These are phyloP conservation scores for Stipa capillata DNA, from an alignment of 176 grass and related monocot genomes.

Conservation along the genomic window DNA sequence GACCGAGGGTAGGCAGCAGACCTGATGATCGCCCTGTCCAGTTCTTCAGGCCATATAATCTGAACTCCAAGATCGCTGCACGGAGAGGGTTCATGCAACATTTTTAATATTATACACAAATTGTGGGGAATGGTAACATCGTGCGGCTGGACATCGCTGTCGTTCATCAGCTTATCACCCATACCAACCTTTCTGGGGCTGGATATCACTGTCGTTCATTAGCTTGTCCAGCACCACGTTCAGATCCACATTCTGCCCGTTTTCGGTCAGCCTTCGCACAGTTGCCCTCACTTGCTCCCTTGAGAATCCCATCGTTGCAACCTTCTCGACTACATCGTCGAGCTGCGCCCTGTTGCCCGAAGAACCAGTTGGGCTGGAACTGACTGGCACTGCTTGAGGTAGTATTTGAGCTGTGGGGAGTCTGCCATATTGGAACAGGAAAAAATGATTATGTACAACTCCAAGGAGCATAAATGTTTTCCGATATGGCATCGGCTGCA, in stretches of 20 bases:
- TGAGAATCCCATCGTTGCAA: constrained; percentile 91
- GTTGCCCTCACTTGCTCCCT: constrained; percentile 90
- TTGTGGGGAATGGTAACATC: neutral
- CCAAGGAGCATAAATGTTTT: too few species aligned
- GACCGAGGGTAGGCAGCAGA: neutral
- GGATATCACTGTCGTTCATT: too few species aligned
- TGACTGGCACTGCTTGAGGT: constrained; percentile 56
- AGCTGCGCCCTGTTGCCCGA: constrained; percentile 46
- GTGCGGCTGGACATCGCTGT: neutral
- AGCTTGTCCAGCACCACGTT: constrained; percentile 87
- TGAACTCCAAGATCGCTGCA: neutral
- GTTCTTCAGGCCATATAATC: constrained; percentile 5
- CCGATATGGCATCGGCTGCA: neutral
- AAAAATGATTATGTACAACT: too few species aligned
- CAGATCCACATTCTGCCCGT: constrained; percentile 95
- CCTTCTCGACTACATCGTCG: constrained; percentile 92
- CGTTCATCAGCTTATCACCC: too few species aligned
- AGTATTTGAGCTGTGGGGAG: constrained; percentile 67
- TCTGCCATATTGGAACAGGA: too few species aligned
- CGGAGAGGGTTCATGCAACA: neutral
- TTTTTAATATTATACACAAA: constrained; percentile 33
- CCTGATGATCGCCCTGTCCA: neutral
- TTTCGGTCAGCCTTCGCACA: constrained; percentile 79
- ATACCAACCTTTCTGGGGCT: too few species aligned
- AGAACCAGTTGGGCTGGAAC: constrained; percentile 28